Percentiles rank a stretch among this genome's conserved stretches.
These are phyloP conservation scores for Malassezia dermatis DNA, from an alignment of 1,284 basidiomycete species.

Conservation along the genomic window DNA sequence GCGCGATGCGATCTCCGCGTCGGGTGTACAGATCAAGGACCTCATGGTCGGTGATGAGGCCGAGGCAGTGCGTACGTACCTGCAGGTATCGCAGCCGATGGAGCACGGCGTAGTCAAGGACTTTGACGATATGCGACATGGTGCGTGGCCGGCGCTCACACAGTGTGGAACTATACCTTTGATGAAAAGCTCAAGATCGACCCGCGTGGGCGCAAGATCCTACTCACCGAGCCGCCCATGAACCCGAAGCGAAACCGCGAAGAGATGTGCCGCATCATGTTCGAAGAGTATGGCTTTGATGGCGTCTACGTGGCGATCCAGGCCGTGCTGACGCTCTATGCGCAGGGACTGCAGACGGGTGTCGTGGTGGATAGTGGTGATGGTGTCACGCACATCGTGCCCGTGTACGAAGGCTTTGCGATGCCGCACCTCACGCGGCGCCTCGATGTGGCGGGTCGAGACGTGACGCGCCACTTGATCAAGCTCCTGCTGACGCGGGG, in stretches of 20 bases:
- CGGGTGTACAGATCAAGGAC: constrained; percentile 57
- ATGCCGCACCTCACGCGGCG: constrained; percentile 87
- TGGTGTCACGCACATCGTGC: constrained; percentile 97
- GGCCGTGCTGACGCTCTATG: constrained; percentile 92
- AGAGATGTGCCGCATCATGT: constrained; percentile 96
- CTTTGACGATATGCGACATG: constrained; percentile 95
- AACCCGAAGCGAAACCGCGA: constrained; percentile 89
- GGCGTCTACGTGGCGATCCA: constrained; percentile 97
- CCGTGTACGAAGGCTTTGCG: constrained; percentile 91
- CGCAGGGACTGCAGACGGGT: constrained; percentile 91
- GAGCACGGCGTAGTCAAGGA: constrained; percentile 98
- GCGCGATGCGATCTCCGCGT: constrained; percentile 58
- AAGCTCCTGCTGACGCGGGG: constrained; percentile 95
- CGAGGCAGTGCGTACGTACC: constrained; percentile 80
- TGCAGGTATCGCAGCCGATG: constrained; percentile 95
- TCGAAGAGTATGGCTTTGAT: constrained; percentile 93
- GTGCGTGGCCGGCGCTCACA: neutral
- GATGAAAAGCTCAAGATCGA: constrained; percentile 85
- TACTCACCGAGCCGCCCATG: constrained; percentile 99
- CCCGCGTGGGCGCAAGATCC: constrained; percentile 73
- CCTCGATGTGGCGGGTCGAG: constrained; percentile 84
- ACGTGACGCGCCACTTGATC: constrained; percentile 96
- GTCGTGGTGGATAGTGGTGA: constrained; percentile 98
- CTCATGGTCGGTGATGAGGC: constrained; percentile 97
- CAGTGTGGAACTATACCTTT: constrained; percentile 94